Evolutionary conservation across 2,329 filamentous ascomycete genomes (phyloP).

Genomic region (Lizonia empirigonia): DNA sequence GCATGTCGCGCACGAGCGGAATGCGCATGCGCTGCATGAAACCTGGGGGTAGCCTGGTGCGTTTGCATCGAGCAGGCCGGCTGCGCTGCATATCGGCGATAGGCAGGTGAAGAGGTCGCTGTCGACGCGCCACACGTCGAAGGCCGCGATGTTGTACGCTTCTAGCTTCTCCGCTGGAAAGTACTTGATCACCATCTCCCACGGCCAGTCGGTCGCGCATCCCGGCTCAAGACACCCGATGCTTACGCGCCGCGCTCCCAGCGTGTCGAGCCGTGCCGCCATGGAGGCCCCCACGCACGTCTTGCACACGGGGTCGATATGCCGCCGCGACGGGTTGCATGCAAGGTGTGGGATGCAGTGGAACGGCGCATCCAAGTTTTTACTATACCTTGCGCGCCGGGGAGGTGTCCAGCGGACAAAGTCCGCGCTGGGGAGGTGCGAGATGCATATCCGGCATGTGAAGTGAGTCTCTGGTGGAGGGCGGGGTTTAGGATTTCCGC

Average conservation of each 20-base stretch:
- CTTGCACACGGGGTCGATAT: slow-evolving; percentile 35
- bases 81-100: slow-evolving; percentile 17
- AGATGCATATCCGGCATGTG: slow-evolving; percentile 35
- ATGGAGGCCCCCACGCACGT: slow-evolving; percentile 32
- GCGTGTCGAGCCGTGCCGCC: slow-evolving; percentile 27
- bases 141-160: slow-evolving; percentile 34
- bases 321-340: slow-evolving; percentile 23
- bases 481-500: slow-evolving; percentile 15
- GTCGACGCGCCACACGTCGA: slow-evolving; percentile 28
- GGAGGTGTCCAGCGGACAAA: slow-evolving; percentile 30
- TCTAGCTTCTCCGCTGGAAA: slow-evolving; percentile 26
- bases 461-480: slow-evolving; percentile 24
- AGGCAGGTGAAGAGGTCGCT: slow-evolving; percentile 23
- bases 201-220: slow-evolving; percentile 28
- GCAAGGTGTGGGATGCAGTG: slow-evolving; percentile 32
- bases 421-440: slow-evolving; percentile 17
- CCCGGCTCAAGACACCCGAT: slow-evolving; percentile 33
- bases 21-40: slow-evolving; percentile 24
- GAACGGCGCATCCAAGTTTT: slow-evolving; percentile 18
- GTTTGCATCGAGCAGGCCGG: slow-evolving; percentile 22
- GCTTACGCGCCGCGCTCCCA: slow-evolving; percentile 26
- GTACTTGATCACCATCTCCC: slow-evolving; percentile 25
- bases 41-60: slow-evolving; percentile 36
- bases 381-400: background rate
- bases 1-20: slow-evolving; percentile 31